A percentile compares a stretch with the other conserved stretches of the same genome.
Evolutionary conservation across 2,329 filamentous ascomycete species (phyloP).

Genomic region (Penicillium glabrum): DNA sequence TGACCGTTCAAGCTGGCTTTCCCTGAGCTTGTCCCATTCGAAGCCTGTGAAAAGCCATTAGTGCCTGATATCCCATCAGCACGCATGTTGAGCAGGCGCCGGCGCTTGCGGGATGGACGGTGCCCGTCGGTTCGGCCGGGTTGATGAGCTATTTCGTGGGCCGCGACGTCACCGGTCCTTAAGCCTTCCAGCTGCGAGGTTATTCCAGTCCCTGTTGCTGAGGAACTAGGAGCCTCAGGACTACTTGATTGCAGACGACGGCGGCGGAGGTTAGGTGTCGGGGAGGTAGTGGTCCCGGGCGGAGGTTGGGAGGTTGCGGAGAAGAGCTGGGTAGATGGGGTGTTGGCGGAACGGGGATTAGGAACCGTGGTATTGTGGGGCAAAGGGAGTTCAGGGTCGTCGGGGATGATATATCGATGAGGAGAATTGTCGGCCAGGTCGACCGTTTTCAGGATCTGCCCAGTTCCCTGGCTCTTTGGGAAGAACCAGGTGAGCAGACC

Average conservation of each 20-base stretch:
- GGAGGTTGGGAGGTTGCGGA: constrained; percentile 9
- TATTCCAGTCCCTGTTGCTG: constrained; percentile 21
- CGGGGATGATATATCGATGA: constrained; percentile 63
- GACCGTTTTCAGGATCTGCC: constrained; percentile 51
- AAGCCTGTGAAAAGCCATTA: constrained; percentile 57
- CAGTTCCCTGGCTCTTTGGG: constrained; percentile 41
- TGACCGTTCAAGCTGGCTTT: constrained; percentile 60
- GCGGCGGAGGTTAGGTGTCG: constrained; percentile 16
- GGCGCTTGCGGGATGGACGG: constrained; percentile 55
- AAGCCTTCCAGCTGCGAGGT: constrained; percentile 18
- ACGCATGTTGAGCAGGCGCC: constrained; percentile 63
- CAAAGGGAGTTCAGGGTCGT: constrained; percentile 63
- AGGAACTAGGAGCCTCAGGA: constrained; percentile 24
- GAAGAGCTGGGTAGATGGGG: constrained; percentile 14
- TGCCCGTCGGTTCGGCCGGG: constrained; percentile 31
- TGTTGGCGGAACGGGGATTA: constrained; percentile 7
- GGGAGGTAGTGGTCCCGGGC: constrained; percentile 3
- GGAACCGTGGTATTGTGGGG: constrained; percentile 38
- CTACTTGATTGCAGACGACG: constrained; percentile 34
- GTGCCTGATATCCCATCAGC: constrained; percentile 56
- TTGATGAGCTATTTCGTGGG: constrained; percentile 20
- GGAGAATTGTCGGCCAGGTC: constrained; percentile 72
- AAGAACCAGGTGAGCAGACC: constrained; percentile 48
- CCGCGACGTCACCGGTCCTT: constrained; percentile 27
- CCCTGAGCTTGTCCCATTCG: constrained; percentile 57